Percentiles rank a stretch among this genome's conserved stretches.
Evolutionary conservation across 768 basidiomycete species (phyloP).

Genomic region (Lanmaoa rubissima): DNA sequence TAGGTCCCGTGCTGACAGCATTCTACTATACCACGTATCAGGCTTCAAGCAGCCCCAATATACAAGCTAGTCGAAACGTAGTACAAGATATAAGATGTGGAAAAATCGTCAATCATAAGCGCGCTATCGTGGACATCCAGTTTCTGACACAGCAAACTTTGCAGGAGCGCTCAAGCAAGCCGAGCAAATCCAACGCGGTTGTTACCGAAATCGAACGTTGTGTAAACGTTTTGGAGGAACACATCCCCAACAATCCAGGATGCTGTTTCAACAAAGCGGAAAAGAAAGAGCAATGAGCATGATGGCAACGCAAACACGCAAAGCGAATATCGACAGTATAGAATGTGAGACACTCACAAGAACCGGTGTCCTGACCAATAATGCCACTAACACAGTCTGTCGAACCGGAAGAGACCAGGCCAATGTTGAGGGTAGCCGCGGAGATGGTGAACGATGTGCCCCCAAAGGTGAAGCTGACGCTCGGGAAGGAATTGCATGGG

Average conservation of each 20-base stretch:
- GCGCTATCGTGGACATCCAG: not conserved
- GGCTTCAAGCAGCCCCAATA: not conserved
- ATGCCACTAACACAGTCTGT: conserved; percentile 34
- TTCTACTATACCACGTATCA: no score
- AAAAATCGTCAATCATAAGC: not conserved
- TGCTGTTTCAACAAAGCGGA: not conserved
- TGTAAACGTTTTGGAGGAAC: conserved; percentile 44
- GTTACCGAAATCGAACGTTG: conserved; percentile 38
- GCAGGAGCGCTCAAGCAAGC: conserved; percentile 1
- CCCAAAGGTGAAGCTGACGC: conserved; percentile 36
- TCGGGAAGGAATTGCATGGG: conserved; percentile 29
- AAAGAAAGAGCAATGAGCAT: not conserved
- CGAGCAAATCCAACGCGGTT: conserved; percentile 38
- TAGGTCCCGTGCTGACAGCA: no score
- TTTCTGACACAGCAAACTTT: not conserved
- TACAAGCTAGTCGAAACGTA: not conserved
- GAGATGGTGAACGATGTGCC: conserved; percentile 35
- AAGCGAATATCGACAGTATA: no score
- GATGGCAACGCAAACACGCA: not conserved
- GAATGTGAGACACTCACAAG: not conserved
- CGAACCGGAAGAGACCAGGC: conserved; percentile 22
- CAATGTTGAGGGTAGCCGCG: conserved; percentile 38
- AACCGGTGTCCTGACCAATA: not conserved
- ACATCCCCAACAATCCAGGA: conserved; percentile 22
- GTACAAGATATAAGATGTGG: not conserved